phyloP scores from a whole-genome alignment of 2,329 filamentous ascomycete genomes.

The Cladosporium cucumerinum region DNA sequence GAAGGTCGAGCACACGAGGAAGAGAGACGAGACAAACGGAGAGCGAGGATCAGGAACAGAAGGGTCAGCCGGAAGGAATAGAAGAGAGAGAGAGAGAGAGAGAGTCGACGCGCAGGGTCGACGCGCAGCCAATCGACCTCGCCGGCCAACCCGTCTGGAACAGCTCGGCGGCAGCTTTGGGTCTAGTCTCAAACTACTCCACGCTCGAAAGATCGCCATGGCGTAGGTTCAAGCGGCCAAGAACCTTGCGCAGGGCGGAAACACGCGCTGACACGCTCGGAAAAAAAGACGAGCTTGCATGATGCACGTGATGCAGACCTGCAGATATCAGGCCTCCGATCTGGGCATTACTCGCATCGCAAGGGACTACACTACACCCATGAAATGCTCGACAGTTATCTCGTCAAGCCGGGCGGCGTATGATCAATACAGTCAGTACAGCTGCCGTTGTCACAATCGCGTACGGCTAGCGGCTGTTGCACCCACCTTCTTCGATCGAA shows the following conservation, averaged over 20 bases:
- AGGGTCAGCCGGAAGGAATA: neutral
- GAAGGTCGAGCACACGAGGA: slow-evolving; percentile 1
- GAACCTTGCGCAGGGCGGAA: neutral
- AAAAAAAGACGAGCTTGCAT: neutral
- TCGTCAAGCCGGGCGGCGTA: too few relatives aligned
- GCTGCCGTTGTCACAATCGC: neutral
- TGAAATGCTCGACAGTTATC: neutral
- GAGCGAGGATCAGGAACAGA: slow-evolving; percentile 6
- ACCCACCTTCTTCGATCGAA: neutral
- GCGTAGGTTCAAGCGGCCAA: neutral
- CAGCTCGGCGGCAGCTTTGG: neutral
- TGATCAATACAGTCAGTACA: too few relatives aligned
- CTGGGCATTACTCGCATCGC: neutral
- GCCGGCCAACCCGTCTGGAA: neutral
- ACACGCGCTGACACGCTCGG: neutral
- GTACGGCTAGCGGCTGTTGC: neutral
- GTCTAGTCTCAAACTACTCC: neutral
- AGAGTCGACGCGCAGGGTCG: slow-evolving; percentile 1
- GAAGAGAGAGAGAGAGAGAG: neutral
- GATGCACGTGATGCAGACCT: neutral
- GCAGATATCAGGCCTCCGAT: neutral
- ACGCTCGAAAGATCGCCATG: neutral
- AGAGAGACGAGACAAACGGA: neutral
- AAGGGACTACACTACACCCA: neutral
- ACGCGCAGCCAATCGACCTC: neutral